These are phyloP conservation scores for Cymbidium sinense DNA, from an alignment of 106 monocot genomes.

Conservation along the genomic window DNA sequence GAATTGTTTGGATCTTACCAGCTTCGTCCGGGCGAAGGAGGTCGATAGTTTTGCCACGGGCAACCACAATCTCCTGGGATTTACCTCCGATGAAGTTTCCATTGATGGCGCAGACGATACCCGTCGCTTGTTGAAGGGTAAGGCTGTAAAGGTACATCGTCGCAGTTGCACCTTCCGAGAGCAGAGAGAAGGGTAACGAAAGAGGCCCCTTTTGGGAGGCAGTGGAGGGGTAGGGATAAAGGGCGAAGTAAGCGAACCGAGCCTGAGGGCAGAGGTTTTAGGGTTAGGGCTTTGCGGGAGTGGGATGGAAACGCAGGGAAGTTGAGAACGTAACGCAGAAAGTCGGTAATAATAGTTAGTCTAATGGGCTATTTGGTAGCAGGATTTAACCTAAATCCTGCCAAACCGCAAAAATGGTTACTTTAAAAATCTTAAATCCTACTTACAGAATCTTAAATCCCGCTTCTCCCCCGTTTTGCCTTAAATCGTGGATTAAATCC, in stretches of 20 bases:
- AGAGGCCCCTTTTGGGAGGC: not conserved
- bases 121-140: slow-evolving; percentile 86
- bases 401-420: too few relatives aligned
- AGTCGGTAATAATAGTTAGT: too few relatives aligned
- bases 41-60: slow-evolving; percentile 73
- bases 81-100: slow-evolving; percentile 90
- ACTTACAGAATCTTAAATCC: too few relatives aligned
- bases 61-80: slow-evolving; percentile 90
- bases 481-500: too few relatives aligned
- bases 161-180: not conserved
- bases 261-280: not conserved
- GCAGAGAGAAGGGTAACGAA: too few relatives aligned
- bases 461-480: too few relatives aligned
- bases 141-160: slow-evolving; percentile 93
- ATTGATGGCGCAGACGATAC: slow-evolving; percentile 80
- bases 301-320: not conserved
- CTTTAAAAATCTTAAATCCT: too few relatives aligned
- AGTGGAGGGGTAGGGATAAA: not conserved
- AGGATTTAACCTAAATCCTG: too few relatives aligned
- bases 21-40: slow-evolving; percentile 92
- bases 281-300: not conserved
- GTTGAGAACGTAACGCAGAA: not conserved
- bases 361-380: too few relatives aligned
- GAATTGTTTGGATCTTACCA: slow-evolving; percentile 85
- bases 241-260: not conserved